These are phyloP conservation scores for Eucalyptus paniculata DNA, from an alignment of 345 rosid species.

Conservation along the genomic window DNA sequence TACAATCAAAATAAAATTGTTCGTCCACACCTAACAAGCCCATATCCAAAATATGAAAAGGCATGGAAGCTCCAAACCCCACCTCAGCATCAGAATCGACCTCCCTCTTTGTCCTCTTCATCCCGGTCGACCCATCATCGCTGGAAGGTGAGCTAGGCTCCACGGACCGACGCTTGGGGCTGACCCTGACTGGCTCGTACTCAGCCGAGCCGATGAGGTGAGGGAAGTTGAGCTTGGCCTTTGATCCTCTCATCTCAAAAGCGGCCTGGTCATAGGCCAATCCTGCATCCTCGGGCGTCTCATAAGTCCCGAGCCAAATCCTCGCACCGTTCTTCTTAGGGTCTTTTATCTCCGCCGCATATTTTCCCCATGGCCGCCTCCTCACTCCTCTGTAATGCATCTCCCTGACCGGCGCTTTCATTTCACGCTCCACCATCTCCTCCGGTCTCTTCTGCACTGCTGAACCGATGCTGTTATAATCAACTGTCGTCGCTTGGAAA, in stretches of 20 bases:
- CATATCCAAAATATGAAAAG: background rate
- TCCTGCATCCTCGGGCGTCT: conserved; percentile 37
- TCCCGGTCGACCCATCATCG: background rate
- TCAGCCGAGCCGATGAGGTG: conserved; percentile 14
- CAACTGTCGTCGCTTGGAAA: background rate
- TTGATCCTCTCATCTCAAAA: conserved; percentile 29
- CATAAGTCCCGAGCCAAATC: conserved; percentile 39
- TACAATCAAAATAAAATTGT: background rate
- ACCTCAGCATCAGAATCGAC: background rate
- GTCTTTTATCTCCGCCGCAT: conserved; percentile 34
- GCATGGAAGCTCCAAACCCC: background rate
- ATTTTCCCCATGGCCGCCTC: conserved; percentile 41
- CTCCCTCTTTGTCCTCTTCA: background rate
- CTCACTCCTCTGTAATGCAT: conserved; percentile 31
- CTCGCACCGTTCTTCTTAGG: conserved; percentile 31
- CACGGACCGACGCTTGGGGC: conserved; percentile 19
- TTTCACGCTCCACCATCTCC: background rate
- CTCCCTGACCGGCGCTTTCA: background rate
- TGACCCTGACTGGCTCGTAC: conserved; percentile 20
- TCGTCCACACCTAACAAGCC: background rate
- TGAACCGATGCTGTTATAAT: background rate
- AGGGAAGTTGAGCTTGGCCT: conserved; percentile 34
- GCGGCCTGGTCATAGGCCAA: conserved; percentile 36
- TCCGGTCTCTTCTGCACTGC: background rate
- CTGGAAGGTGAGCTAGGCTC: background rate